phyloP scores from a whole-genome alignment of 2,329 filamentous ascomycete genomes.

The Neofusicoccum sp. region DNA sequence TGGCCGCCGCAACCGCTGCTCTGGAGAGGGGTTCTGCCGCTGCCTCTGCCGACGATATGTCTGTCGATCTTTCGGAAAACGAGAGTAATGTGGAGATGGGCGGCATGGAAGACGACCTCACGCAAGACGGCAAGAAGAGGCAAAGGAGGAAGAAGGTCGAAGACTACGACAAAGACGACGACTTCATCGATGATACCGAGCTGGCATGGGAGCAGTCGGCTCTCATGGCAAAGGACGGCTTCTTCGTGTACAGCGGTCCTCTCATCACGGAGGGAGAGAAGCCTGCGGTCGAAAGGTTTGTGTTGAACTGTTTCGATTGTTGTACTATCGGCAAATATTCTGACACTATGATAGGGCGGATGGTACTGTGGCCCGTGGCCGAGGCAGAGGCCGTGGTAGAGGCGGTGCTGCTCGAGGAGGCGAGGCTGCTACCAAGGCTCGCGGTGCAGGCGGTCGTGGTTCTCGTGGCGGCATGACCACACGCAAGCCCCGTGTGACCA shows the following conservation, averaged over 20 bases:
- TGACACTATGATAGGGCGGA: constrained; percentile 57
- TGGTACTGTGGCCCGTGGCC: constrained; percentile 67
- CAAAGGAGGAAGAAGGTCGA: constrained; percentile 74
- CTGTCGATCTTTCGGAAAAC: constrained; percentile 66
- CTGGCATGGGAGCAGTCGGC: constrained; percentile 93
- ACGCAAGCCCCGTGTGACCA: constrained; percentile 81
- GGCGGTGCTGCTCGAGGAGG: constrained; percentile 46
- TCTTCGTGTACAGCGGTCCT: constrained; percentile 96
- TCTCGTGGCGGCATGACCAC: constrained; percentile 72
- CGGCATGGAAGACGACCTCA: constrained; percentile 50
- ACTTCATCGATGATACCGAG: constrained; percentile 85
- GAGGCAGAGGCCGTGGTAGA: constrained; percentile 56
- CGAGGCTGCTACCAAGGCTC: constrained; percentile 30
- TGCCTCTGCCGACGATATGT: constrained; percentile 75
- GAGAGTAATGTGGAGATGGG: constrained; percentile 90
- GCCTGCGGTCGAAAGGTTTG: constrained; percentile 61
- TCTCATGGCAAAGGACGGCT: constrained; percentile 89
- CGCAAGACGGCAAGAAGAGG: constrained; percentile 57
- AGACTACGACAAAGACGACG: constrained; percentile 66
- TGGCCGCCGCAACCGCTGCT: constrained; percentile 83
- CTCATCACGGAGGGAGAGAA: constrained; percentile 85
- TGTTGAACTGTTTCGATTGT: constrained; percentile 19
- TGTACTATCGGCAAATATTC: constrained; percentile 23
- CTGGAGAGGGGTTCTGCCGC: constrained; percentile 71
- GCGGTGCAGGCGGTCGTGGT: constrained; percentile 47